Conservation (phyloP, 2,329 filamentous ascomycete species). For the Alternaria incomplexa region DNA sequence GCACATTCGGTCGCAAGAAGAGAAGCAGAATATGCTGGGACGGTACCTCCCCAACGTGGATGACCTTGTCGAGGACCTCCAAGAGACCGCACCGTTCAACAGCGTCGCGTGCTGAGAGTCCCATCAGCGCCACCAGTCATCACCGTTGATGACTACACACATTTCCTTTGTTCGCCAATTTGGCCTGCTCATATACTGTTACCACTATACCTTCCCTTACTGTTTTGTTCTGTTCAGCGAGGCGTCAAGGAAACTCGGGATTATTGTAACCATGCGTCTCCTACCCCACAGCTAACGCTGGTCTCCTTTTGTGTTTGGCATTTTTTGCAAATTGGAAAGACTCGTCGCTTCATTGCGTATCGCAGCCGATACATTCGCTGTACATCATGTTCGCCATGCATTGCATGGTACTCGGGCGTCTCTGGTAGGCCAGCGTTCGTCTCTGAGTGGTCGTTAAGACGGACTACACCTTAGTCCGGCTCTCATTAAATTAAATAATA, state of each 20-base stretch:
- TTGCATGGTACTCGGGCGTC: not conserved
- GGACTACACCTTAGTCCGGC: not conserved
- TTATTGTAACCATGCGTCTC: constrained; percentile 17
- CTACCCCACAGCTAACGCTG: constrained; percentile 18
- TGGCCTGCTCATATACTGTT: constrained; percentile 16
- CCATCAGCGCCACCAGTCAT: not conserved
- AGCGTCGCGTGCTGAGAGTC: constrained; percentile 35
- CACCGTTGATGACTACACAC: not conserved
- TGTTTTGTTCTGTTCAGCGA: constrained; percentile 25
- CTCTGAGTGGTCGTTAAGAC: not conserved
- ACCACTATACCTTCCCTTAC: constrained; percentile 16
- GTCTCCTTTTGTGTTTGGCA: constrained; percentile 18
- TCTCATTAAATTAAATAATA: not conserved
- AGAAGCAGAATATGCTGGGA: constrained; percentile 81
- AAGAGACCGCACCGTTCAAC: constrained; percentile 70
- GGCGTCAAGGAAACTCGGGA: constrained; percentile 31
- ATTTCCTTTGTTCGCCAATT: constrained; percentile 20
- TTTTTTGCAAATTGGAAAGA: constrained; percentile 11
- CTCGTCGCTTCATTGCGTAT: constrained; percentile 27
- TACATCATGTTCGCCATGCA: constrained; percentile 24
- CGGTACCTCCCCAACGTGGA: constrained; percentile 79
- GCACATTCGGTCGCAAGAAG: constrained; percentile 69
- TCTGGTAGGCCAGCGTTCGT: not conserved
- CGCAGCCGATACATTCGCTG: constrained; percentile 22
- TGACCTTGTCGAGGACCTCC: constrained; percentile 82